These are phyloP conservation scores for Phaeotremella fagi DNA, from an alignment of 768 basidiomycete genomes.

Conservation along the genomic window DNA sequence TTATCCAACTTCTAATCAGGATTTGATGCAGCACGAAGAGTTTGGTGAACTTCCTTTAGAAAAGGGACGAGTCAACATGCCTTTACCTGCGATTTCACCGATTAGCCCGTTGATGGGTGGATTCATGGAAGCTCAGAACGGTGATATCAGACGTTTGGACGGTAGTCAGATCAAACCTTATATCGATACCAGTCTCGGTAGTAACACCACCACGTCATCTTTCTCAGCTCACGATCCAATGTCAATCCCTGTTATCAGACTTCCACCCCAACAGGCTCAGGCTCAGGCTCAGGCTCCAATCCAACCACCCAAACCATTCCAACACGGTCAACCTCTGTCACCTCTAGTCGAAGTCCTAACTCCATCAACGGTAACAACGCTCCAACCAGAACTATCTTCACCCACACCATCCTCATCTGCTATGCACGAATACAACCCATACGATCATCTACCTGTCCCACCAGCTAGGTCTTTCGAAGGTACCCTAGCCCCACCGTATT, in stretches of 20 bases:
- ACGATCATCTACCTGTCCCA: constrained; percentile 17
- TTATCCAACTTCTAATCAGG: constrained; percentile 18
- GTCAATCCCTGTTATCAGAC: neutral
- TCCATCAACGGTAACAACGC: constrained; percentile 15
- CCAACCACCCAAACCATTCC: constrained; percentile 29
- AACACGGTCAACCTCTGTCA: constrained; percentile 38
- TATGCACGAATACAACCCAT: constrained; percentile 25
- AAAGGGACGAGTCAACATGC: neutral
- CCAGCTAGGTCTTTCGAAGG: neutral
- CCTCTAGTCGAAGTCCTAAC: constrained; percentile 36
- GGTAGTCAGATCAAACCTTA: constrained; percentile 15
- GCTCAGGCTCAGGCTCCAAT: too few relatives aligned
- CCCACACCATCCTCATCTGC: neutral
- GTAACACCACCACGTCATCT: constrained; percentile 9
- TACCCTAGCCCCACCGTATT: constrained; percentile 23
- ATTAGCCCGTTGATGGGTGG: constrained; percentile 22
- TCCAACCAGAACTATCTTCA: neutral
- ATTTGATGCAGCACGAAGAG: constrained; percentile 28
- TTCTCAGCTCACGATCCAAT: constrained; percentile 24
- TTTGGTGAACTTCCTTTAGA: constrained; percentile 30
- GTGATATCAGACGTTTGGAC: constrained; percentile 31
- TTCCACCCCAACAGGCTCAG: constrained; percentile 16
- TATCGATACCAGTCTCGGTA: neutral
- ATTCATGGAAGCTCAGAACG: constrained; percentile 33
- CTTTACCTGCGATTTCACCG: constrained; percentile 27